These are phyloP conservation scores for Cyberlindnera galapagoensis DNA, from an alignment of 805 yeast genomes.

Conservation along the genomic window DNA sequence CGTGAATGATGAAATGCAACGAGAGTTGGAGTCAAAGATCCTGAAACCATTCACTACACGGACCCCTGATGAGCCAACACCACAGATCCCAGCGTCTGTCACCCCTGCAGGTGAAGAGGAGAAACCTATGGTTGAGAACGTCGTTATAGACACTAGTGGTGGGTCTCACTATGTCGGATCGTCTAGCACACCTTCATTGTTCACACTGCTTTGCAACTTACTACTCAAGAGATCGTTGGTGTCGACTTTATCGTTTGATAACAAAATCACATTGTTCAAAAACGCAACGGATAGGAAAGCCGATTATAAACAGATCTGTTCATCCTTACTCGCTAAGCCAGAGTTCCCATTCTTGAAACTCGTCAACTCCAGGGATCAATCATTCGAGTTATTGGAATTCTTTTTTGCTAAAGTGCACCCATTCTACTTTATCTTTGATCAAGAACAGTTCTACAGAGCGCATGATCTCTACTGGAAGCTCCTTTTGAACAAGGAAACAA, in stretches of 20 bases:
- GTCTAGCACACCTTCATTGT: conserved; percentile 37
- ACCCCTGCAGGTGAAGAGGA: neutral
- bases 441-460: conserved; percentile 25
- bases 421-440: conserved; percentile 36
- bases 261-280: conserved; percentile 19
- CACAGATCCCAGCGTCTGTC: neutral
- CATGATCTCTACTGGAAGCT: conserved; percentile 34
- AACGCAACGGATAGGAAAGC: conserved; percentile 9
- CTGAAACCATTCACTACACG: conserved; percentile 18
- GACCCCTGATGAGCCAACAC: conserved; percentile 2
- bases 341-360: conserved; percentile 35
- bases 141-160: conserved; percentile 29
- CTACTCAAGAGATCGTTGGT: conserved; percentile 29
- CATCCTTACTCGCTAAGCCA: conserved; percentile 10
- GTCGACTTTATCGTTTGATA: conserved; percentile 31
- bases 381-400: conserved; percentile 29
- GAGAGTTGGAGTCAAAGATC: conserved; percentile 15
- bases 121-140: conserved; percentile 2
- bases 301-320: conserved; percentile 10
- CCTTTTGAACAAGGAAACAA: conserved; percentile 3
- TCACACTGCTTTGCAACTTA: conserved; percentile 37
- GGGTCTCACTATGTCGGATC: conserved; percentile 43
- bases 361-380: conserved; percentile 26
- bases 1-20: conserved; percentile 9
- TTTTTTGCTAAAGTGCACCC: conserved; percentile 41